phyloP scores from a whole-genome alignment of 2,329 filamentous ascomycete species.

The Penicillium rolfsii region DNA sequence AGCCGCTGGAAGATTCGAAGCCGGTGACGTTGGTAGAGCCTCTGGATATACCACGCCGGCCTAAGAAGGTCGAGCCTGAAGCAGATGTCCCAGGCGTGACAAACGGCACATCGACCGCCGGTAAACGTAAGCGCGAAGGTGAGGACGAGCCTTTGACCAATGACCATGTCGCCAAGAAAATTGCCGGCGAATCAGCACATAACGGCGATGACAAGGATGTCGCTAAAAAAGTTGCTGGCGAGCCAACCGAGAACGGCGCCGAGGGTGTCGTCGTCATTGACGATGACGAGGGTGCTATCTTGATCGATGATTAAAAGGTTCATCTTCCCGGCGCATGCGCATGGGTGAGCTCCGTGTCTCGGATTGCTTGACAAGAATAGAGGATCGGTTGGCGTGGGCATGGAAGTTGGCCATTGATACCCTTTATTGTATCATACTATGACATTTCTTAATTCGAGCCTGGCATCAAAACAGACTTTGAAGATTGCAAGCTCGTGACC shows the following conservation, averaged over 20 bases:
- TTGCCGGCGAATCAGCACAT: constrained; percentile 40
- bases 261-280: constrained; percentile 27
- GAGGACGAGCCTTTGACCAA: constrained; percentile 45
- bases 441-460: neutral
- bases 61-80: constrained; percentile 43
- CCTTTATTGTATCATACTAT: neutral
- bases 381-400: neutral
- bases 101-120: constrained; percentile 30
- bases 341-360: neutral
- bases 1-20: constrained; percentile 41
- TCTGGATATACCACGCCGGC: constrained; percentile 53
- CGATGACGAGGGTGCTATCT: constrained; percentile 63
- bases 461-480: neutral
- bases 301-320: constrained; percentile 63
- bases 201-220: constrained; percentile 48
- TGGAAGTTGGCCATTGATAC: neutral
- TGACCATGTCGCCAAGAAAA: constrained; percentile 44
- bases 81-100: constrained; percentile 27
- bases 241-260: constrained; percentile 47
- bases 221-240: constrained; percentile 43
- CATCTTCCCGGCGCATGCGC: neutral
- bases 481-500: neutral
- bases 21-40: constrained; percentile 46
- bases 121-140: constrained; percentile 52
- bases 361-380: neutral